Conservation (phyloP, 441 rosid genomes). For the Pelargonium citronellum region DNA sequence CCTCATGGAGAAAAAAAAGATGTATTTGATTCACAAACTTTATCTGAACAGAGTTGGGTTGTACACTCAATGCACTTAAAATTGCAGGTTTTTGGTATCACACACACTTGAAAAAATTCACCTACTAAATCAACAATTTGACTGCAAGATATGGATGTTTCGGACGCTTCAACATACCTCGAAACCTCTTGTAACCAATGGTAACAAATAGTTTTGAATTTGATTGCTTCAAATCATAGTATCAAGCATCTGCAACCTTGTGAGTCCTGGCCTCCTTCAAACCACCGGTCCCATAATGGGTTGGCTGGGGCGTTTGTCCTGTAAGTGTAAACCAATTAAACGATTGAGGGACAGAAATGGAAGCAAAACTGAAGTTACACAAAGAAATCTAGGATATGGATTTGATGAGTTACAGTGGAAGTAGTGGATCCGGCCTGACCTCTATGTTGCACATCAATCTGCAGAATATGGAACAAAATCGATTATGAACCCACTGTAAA, state of each 20-base stretch:
- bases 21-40: slow-evolving; percentile 16
- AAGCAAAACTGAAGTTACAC: slow-evolving; percentile 7
- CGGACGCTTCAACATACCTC: neutral
- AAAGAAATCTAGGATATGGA: slow-evolving; percentile 4
- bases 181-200: slow-evolving; percentile 18
- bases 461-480: slow-evolving; percentile 17
- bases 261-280: slow-evolving; percentile 65
- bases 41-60: slow-evolving; percentile 1
- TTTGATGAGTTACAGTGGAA: slow-evolving; percentile 49
- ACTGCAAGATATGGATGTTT: slow-evolving; percentile 2
- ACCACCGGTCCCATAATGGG: slow-evolving; percentile 75
- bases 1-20: neutral
- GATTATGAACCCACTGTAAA: neutral
- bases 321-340: slow-evolving; percentile 21
- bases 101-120: slow-evolving; percentile 10
- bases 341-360: slow-evolving; percentile 10
- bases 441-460: slow-evolving; percentile 46
- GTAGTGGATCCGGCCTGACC: slow-evolving; percentile 54
- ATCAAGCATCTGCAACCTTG: slow-evolving; percentile 66
- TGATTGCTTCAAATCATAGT: slow-evolving; percentile 38
- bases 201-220: slow-evolving; percentile 14
- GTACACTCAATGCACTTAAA: slow-evolving; percentile 9
- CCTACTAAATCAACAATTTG: slow-evolving; percentile 10
- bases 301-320: slow-evolving; percentile 64
- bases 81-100: slow-evolving; percentile 11